A percentile compares a stretch with the other conserved stretches of the same genome.
Conservation (phyloP, 306 rosid genomes). For the Prunus mira region DNA sequence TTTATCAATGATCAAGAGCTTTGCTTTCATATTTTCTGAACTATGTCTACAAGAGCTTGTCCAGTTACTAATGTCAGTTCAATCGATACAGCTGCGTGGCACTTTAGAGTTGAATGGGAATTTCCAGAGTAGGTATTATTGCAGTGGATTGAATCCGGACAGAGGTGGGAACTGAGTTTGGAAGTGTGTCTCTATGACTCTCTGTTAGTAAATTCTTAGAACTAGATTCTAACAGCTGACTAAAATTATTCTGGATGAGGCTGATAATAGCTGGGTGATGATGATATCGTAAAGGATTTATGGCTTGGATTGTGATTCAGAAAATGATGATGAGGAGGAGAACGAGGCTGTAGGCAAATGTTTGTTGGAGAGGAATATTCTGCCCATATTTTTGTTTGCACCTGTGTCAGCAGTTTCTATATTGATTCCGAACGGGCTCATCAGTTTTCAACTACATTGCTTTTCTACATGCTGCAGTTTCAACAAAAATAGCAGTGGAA, state of each 20-base stretch:
- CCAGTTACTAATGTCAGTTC: background rate
- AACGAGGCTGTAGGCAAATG: background rate
- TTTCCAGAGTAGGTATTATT: background rate
- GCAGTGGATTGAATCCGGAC: background rate
- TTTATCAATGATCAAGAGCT: no score
- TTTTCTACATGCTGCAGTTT: background rate
- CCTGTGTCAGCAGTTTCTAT: background rate
- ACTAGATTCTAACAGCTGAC: background rate
- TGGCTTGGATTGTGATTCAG: background rate
- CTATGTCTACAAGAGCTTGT: background rate
- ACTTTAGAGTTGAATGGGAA: background rate
- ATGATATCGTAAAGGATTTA: background rate
- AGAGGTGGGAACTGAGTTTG: background rate
- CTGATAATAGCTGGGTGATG: background rate
- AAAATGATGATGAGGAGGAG: background rate
- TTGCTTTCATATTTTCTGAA: background rate
- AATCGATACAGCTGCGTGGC: background rate
- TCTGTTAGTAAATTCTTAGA: background rate
- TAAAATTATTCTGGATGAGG: background rate
- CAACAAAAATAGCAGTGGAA: background rate
- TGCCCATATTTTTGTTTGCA: background rate
- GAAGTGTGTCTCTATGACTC: background rate
- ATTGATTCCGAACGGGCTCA: background rate
- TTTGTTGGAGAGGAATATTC: background rate
- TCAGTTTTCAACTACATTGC: background rate